Base-by-base conservation (phyloP, 2,329 filamentous ascomycete species). In the Penicillium sp. region DNA sequence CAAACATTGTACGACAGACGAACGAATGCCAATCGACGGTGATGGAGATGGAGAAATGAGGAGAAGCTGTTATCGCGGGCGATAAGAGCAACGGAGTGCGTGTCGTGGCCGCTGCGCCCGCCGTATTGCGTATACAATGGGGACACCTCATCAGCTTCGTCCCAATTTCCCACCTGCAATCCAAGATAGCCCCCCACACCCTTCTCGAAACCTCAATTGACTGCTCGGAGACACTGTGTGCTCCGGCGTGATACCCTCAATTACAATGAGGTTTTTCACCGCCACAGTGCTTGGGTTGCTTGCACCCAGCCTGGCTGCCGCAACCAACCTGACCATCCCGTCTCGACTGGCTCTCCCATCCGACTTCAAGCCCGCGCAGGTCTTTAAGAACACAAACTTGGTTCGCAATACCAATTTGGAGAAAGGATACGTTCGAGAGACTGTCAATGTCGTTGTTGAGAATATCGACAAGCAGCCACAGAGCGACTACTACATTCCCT, bases 301-400 rank as follows among this genome's bases (percentile, higher is more conserved):
- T 43, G 68, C 74, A 57, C 73, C 72, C 59, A 73, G 70, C 67
- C 68, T 74, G 70, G 71, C 67, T 63, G 72, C 73, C 63, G 69
- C 73, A 42, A 61, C 71, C 57, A 60, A 57, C 59, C 49, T 66
- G 39, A 75, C 66, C 48, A 67, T 64, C 45, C 67, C 69, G 55
- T 65, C 70, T 56, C 72, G 73, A 63, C 70, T 75, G 57, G 67
- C 75, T 59, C 71, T 80, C 25, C 73, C 75, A 43, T 68, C 70
- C 61, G 72, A 76, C 62, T 96, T 97, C 82, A 89, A 86, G 77
- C 92, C 94, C 55, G 90, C 93, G 14, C 90, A 92, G 75, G 90
- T 93, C 67, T 99, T 96, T 82, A 92, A 93, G 81, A 97, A 99
- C 78, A 85, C 84, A 77, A 98, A 99, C 76, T 79, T 98, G 34